Percentiles rank a stretch among this genome's conserved stretches.
These are phyloP conservation scores for Venturia effusa DNA, from an alignment of 2,329 filamentous ascomycete species.

Conservation along the genomic window DNA sequence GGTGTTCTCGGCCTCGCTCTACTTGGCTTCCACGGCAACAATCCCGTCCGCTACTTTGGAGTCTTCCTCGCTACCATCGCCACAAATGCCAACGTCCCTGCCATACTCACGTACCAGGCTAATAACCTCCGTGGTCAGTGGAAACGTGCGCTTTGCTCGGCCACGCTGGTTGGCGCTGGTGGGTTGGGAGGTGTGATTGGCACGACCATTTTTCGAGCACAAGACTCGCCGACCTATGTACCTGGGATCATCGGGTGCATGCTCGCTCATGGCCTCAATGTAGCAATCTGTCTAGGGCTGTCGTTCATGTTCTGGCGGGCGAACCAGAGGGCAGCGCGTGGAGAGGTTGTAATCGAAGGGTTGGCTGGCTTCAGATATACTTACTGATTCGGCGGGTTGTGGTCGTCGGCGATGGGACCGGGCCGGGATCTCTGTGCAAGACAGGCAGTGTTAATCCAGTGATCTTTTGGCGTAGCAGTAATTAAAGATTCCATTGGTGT, in stretches of 20 bases:
- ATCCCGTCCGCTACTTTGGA: constrained; percentile 57
- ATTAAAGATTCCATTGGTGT: too few relatives aligned
- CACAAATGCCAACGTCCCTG: constrained; percentile 66
- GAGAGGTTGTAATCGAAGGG: constrained; percentile 31
- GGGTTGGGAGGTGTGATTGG: constrained; percentile 71
- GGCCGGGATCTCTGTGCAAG: too few relatives aligned
- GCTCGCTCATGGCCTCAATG: constrained; percentile 22
- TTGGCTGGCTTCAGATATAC: too few relatives aligned
- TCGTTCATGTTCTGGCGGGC: constrained; percentile 22
- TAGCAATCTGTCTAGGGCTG: constrained; percentile 24
- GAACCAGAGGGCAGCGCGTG: constrained; percentile 29
- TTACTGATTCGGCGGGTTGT: too few relatives aligned
- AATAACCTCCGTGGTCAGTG: constrained; percentile 85
- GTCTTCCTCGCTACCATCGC: constrained; percentile 68
- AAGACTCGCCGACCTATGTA: constrained; percentile 26
- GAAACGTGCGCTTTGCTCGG: constrained; percentile 73
- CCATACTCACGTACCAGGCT: constrained; percentile 63
- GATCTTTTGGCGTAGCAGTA: too few relatives aligned
- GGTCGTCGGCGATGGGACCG: too few relatives aligned
- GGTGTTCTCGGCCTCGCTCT: constrained; percentile 63
- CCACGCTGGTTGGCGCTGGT: constrained; percentile 64
- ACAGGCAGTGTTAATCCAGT: neutral
- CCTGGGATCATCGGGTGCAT: constrained; percentile 29
- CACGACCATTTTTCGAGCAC: constrained; percentile 56
- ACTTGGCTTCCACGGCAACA: constrained; percentile 53